These are phyloP conservation scores for Torrubiella hemipterigena DNA, from an alignment of 2,329 filamentous ascomycete genomes.

Conservation along the genomic window DNA sequence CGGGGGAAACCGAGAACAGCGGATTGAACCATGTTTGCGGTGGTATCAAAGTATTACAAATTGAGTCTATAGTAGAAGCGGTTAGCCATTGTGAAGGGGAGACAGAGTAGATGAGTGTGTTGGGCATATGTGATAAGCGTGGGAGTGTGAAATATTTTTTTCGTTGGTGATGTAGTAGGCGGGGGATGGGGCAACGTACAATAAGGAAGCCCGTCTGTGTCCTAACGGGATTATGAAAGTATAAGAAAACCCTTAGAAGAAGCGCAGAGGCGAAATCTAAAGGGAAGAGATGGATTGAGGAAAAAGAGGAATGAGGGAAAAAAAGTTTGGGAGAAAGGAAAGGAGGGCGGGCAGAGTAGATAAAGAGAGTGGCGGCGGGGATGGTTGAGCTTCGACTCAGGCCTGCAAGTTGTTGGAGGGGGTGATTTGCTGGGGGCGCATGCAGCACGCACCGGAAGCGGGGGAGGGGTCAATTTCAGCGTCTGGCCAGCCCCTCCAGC, in stretches of 20 bases:
- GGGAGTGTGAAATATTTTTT: neutral
- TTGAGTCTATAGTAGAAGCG: neutral
- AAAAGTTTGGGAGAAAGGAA: slow-evolving; percentile 1
- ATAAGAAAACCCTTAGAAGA: slow-evolving; percentile 2
- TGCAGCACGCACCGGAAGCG: too few species aligned
- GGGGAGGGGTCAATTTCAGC: neutral
- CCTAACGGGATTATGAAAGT: slow-evolving; percentile 2
- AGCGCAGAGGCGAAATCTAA: slow-evolving; percentile 3
- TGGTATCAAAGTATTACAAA: slow-evolving; percentile 11
- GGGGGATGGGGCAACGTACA: neutral
- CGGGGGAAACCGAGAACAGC: slow-evolving; percentile 96
- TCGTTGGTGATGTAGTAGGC: too few species aligned
- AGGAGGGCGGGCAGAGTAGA: slow-evolving; percentile 1
- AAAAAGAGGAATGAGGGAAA: slow-evolving; percentile 4
- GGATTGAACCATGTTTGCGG: slow-evolving; percentile 49
- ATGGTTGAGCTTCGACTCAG: too few species aligned
- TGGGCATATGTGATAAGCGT: neutral
- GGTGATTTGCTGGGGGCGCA: too few species aligned
- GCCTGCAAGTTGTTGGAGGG: too few species aligned
- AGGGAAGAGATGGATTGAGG: neutral
- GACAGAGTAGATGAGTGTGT: neutral
- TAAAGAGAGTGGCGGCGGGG: neutral
- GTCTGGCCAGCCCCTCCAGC: too few species aligned
- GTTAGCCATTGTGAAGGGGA: neutral
- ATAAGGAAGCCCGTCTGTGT: slow-evolving; percentile 1